Conservation (phyloP, 2,329 filamentous ascomycete species). For the Neofusicoccum laricinum region DNA sequence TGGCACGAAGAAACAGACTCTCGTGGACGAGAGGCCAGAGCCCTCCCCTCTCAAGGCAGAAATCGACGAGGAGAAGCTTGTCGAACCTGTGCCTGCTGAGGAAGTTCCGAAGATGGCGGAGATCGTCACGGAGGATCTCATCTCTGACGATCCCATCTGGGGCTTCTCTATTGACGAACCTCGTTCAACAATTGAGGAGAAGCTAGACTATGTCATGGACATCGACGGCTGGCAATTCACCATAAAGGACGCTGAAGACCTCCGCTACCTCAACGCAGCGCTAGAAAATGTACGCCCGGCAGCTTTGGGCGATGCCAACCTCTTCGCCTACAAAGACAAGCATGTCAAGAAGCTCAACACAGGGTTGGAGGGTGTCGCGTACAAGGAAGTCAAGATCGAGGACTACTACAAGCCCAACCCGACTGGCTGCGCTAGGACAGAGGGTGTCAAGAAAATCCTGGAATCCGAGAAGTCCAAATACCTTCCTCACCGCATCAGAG, state of each 20-base stretch:
- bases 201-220: conserved; percentile 62
- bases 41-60: conserved; percentile 45
- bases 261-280: conserved; percentile 54
- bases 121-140: conserved; percentile 26
- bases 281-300: conserved; percentile 47
- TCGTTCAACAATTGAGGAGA: conserved; percentile 64
- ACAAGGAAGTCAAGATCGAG: conserved; percentile 54
- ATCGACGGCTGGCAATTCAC: conserved; percentile 68
- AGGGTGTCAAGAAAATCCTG: conserved; percentile 91
- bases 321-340: conserved; percentile 71
- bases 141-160: conserved; percentile 36
- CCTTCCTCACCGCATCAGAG: conserved; percentile 93
- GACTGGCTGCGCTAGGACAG: conserved; percentile 84
- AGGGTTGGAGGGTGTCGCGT: conserved; percentile 52
- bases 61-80: conserved; percentile 17
- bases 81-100: conserved; percentile 10
- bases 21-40: conserved; percentile 60
- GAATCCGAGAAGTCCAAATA: conserved; percentile 99
- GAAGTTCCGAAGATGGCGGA: conserved; percentile 36
- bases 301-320: conserved; percentile 55
- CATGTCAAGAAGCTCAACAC: conserved; percentile 68
- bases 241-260: conserved; percentile 67
- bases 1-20: conserved; percentile 68
- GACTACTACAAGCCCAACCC: conserved; percentile 81
- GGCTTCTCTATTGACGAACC: conserved; percentile 59